Evolutionary conservation across 2,329 filamentous ascomycete genomes (phyloP), one percentile per base, ranked within the genome.

Genomic region (Hypoxylon sp.): DNA sequence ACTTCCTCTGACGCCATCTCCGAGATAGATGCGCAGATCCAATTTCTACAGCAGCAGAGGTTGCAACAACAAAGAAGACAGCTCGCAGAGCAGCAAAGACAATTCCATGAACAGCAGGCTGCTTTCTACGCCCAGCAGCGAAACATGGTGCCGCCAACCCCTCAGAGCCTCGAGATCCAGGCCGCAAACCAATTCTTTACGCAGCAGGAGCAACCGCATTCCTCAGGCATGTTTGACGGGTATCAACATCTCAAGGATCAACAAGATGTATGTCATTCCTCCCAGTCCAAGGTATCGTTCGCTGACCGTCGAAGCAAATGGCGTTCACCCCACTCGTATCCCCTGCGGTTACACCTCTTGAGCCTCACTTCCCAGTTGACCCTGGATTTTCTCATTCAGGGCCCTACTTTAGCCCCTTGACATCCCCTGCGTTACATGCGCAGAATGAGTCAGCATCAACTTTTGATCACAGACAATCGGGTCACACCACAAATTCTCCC

Each of bases 351-450:
- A 94, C 92, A 1, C 92, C 93, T 21, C 84, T 94, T 55, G 93
- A 94, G 75, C 84, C 88, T 46, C 89, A 91, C 70, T 93, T 93
- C 76, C 84, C 86, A 50, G 82, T 88, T 66, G 87, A 89, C 24
- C 80, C 80, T 32, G 82, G 83, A 52, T 93, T 89, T 73, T 86
- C 87, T 5, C 85, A 92, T 2, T 89, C 91, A 0, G 88, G 87
- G 37, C 87, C 91, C 35, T 95, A 94, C 80, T 94, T 96, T 78
- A 96, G 92, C 76, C 93, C 93, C 8, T 84, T 96, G 53, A 94
- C 92, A 4, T 96, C 93, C 15, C 93, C 93, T 1, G 92, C 92
- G 2, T 83, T 96, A 17, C 91, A 92, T 78, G 91, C 92, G 1
- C 91, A 94, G 77, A 88, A 83, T 67, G 87, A 90, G 60, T 75